Conservation (phyloP, 2,329 filamentous ascomycete genomes). For the Cercospora sesami region DNA sequence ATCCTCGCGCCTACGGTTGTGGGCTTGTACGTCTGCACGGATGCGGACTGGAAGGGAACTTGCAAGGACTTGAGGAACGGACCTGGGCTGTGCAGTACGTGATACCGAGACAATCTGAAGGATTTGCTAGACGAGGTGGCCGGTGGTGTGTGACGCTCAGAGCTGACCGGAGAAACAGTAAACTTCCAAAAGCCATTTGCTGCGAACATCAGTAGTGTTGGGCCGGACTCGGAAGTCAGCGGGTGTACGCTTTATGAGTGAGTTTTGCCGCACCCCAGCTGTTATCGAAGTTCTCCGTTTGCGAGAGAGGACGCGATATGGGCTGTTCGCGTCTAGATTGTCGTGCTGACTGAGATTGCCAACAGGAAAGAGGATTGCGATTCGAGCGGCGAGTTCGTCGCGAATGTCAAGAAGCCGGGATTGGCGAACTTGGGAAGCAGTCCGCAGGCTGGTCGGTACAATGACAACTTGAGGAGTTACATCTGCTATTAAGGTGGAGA, state of each 20-base stretch:
- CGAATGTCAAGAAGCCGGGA: conserved; percentile 18
- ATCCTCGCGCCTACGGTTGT: conserved; percentile 24
- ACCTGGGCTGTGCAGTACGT: conserved; percentile 28
- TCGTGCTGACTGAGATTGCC: not conserved
- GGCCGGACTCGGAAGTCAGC: conserved; percentile 22
- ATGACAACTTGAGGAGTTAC: conserved; percentile 23
- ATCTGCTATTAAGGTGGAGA: conserved; percentile 23
- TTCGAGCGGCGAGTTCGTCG: conserved; percentile 13
- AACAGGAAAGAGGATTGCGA: conserved; percentile 21
- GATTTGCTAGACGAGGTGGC: too few relatives aligned
- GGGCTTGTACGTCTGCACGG: conserved; percentile 27
- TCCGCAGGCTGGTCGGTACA: conserved; percentile 20
- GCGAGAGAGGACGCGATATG: not conserved
- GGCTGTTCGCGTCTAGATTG: not conserved
- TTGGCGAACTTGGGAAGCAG: conserved; percentile 11
- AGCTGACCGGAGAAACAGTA: conserved; percentile 10
- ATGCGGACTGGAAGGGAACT: conserved; percentile 22
- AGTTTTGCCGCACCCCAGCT: not conserved
- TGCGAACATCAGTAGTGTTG: conserved; percentile 21
- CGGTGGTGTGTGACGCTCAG: not conserved
- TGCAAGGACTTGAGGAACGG: conserved; percentile 22
- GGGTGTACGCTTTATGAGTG: conserved; percentile 27
- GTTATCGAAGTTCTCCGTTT: not conserved
- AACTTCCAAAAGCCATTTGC: conserved; percentile 20
- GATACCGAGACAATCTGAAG: too few relatives aligned